Evolutionary conservation across 306 rosid genomes (phyloP).

Genomic region (Cucurbita argyrosperma): DNA sequence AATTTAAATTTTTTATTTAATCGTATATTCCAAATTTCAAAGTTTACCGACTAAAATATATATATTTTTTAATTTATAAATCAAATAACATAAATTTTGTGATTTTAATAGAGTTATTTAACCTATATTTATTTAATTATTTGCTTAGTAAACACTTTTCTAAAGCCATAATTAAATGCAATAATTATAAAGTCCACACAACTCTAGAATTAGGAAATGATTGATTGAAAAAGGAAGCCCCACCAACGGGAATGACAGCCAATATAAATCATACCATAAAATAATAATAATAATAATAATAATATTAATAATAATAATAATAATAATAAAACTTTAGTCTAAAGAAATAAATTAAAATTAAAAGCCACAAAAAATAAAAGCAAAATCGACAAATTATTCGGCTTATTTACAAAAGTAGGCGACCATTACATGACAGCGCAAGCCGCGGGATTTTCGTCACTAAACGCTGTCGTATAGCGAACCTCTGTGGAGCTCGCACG

Average conservation of each 20-base stretch:
- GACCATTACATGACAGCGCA: constrained; percentile 24
- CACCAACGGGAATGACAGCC: background rate
- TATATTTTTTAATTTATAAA: too few species aligned
- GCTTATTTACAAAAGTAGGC: background rate
- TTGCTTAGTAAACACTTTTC: too few species aligned
- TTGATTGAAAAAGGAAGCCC: background rate
- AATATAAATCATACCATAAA: background rate
- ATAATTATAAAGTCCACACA: background rate
- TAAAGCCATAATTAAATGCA: too few species aligned
- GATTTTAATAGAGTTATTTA: too few species aligned
- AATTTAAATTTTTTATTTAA: too few species aligned
- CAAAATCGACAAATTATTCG: background rate
- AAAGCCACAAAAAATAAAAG: background rate
- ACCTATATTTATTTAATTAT: too few species aligned
- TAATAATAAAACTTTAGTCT: background rate
- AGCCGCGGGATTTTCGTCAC: constrained; percentile 37
- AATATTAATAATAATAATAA: background rate
- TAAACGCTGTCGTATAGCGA: constrained; percentile 29
- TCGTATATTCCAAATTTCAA: too few species aligned
- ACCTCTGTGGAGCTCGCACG: constrained; percentile 31
- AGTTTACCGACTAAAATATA: too few species aligned
- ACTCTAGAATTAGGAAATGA: background rate
- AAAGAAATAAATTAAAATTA: background rate
- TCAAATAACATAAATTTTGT: too few species aligned
- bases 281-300: background rate